A percentile compares a stretch with the other conserved stretches of the same genome.
Conservation (phyloP, 176 grass and related monocot genomes). For the Lolium multiflorum region DNA sequence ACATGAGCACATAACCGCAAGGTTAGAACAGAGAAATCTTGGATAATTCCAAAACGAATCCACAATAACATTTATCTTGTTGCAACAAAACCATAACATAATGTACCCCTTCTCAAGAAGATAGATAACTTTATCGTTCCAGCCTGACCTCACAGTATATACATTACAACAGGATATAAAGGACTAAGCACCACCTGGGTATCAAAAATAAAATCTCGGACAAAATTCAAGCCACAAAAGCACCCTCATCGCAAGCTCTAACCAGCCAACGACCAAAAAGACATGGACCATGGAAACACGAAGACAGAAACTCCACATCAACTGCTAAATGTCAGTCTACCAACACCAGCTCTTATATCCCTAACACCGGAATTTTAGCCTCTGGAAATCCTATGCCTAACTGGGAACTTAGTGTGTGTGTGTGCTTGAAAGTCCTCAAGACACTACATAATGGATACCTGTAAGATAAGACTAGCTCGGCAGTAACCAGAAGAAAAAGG, state of each 20-base stretch:
- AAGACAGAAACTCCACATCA: conserved; percentile 42
- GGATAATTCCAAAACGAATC: conserved; percentile 31
- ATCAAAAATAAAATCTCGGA: conserved; percentile 50
- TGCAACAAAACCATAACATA: conserved; percentile 26
- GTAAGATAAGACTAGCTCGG: conserved; percentile 47
- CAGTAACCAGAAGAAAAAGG: conserved; percentile 58
- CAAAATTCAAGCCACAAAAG: conserved; percentile 56
- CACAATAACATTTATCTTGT: conserved; percentile 30
- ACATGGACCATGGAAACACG: conserved; percentile 10
- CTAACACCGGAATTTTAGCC: conserved; percentile 54
- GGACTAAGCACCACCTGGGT: conserved; percentile 37
- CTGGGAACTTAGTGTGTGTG: conserved; percentile 48
- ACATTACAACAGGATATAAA: conserved; percentile 53
- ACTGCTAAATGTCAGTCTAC: conserved; percentile 51
- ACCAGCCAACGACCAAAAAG: conserved; percentile 43
- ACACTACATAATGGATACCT: conserved; percentile 42
- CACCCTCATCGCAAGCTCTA: conserved; percentile 43
- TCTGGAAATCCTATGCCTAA: conserved; percentile 46
- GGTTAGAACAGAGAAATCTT: neutral
- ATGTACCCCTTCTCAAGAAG: conserved; percentile 45
- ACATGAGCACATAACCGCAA: neutral
- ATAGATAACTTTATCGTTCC: conserved; percentile 42
- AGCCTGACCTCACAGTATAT: conserved; percentile 51
- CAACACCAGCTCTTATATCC: conserved; percentile 46
- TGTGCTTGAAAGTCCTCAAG: conserved; percentile 52